Evolutionary conservation across 129 eudicot species (phyloP).

Genomic region (Lactuca sativa): DNA sequence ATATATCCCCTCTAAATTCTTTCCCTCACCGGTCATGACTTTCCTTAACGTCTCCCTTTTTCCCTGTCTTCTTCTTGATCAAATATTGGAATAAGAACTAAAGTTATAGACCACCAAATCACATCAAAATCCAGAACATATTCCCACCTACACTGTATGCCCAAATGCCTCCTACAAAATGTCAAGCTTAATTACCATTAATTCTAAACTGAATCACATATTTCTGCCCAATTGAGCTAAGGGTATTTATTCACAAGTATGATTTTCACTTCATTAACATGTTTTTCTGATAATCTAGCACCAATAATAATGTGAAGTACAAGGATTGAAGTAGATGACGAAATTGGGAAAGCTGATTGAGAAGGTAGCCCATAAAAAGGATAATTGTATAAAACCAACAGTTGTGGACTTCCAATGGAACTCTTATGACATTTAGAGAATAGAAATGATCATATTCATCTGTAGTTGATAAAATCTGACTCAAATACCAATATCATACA

Average conservation of each 20-base stretch:
- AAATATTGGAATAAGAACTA: constrained; percentile 75
- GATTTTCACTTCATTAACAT: no score
- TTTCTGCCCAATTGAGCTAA: no score
- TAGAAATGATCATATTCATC: constrained; percentile 97
- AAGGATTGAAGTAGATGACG: constrained; percentile 8
- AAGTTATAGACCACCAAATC: constrained; percentile 94
- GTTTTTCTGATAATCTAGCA: not conserved
- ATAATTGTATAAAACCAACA: constrained; percentile 89
- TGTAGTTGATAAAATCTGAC: constrained; percentile 29
- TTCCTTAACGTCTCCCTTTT: no score
- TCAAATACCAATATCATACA: constrained; percentile 19
- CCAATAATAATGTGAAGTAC: not conserved
- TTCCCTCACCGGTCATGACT: no score
- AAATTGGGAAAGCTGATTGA: constrained; percentile 61
- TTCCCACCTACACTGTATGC: constrained; percentile 96
- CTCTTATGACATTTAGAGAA: constrained; percentile 86
- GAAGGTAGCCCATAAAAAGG: constrained; percentile 97
- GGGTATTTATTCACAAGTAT: no score
- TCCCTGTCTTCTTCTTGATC: constrained; percentile 20
- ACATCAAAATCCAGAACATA: constrained; percentile 79
- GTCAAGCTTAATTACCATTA: constrained; percentile 33
- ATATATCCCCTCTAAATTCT: no score
- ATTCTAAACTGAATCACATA: not conserved
- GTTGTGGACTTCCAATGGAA: constrained; percentile 76
- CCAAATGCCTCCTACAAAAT: constrained; percentile 93